Evolutionary conservation across 2,329 filamentous ascomycete genomes (phyloP).

Genomic region (Aspergillus intermedius): DNA sequence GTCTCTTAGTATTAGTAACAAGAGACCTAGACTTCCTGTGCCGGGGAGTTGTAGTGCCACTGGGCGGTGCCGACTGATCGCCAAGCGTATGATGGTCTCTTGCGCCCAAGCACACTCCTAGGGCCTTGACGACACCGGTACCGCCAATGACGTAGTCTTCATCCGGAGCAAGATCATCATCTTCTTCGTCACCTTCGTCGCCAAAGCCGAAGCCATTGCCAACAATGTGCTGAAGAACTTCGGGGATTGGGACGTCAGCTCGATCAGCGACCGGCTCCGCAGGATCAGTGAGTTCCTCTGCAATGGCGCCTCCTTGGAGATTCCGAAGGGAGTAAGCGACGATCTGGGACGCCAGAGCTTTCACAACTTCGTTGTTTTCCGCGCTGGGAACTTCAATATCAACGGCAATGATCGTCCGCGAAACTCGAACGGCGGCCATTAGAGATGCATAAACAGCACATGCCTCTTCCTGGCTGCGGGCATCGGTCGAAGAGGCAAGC

Average conservation of each 20-base stretch:
- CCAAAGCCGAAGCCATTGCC: conserved; percentile 59
- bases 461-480: conserved; percentile 81
- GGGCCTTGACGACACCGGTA: conserved; percentile 87
- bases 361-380: conserved; percentile 82
- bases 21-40: conserved; percentile 44
- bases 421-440: conserved; percentile 79
- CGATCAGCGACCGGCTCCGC: conserved; percentile 41
- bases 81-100: conserved; percentile 52
- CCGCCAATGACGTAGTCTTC: conserved; percentile 95
- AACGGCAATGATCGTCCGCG: conserved; percentile 74
- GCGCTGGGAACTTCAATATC: conserved; percentile 82
- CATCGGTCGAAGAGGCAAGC: conserved; percentile 70
- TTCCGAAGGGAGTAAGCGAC: conserved; percentile 90
- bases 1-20: conserved; percentile 53
- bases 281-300: conserved; percentile 47
- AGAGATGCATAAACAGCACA: conserved; percentile 89
- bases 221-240: conserved; percentile 80
- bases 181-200: conserved; percentile 47
- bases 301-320: conserved; percentile 70
- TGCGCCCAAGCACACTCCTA: conserved; percentile 84
- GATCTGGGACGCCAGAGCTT: conserved; percentile 87
- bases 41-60: conserved; percentile 50
- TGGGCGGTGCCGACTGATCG: conserved; percentile 38
- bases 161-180: conserved; percentile 67
- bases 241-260: conserved; percentile 58